These are phyloP conservation scores for Paracoccidioides lutzii DNA, from an alignment of 2,329 filamentous ascomycete genomes.

Conservation along the genomic window DNA sequence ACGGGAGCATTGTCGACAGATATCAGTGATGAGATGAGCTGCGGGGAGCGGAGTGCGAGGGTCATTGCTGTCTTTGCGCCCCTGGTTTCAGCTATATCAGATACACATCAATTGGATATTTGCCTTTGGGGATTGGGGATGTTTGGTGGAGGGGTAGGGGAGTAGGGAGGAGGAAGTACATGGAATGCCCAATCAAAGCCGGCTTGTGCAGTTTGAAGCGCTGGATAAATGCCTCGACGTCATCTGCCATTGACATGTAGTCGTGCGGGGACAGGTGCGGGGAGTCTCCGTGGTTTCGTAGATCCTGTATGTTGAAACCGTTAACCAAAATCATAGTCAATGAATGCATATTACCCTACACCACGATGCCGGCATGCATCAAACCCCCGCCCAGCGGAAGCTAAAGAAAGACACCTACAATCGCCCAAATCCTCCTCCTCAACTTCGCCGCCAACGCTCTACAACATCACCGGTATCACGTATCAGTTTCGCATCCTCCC, in stretches of 20 bases:
- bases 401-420: conserved; percentile 40
- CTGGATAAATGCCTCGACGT: conserved; percentile 64
- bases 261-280: conserved; percentile 61
- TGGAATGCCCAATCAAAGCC: conserved; percentile 77
- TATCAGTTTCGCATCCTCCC: not conserved
- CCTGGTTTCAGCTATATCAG: conserved; percentile 29
- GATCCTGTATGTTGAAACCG: conserved; percentile 43
- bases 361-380: no score
- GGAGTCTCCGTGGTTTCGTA: conserved; percentile 84
- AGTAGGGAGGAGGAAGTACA: conserved; percentile 40
- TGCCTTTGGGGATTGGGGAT: no score
- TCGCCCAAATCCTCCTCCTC: conserved; percentile 59
- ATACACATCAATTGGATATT: not conserved
- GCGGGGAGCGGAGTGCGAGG: conserved; percentile 56
- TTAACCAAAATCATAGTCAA: no score
- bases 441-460: conserved; percentile 68
- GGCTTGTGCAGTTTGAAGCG: conserved; percentile 49
- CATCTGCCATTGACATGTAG: conserved; percentile 64
- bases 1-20: conserved; percentile 80
- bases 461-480: not conserved
- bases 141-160: no score
- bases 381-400: conserved; percentile 3
- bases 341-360: no score
- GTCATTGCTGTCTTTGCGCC: conserved; percentile 84
- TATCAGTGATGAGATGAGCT: conserved; percentile 54